Evolutionary conservation across 169 alveolate genomes (phyloP), one percentile per base, ranked within the genome.

Genomic region (Haemoproteus tartakovskyi): DNA sequence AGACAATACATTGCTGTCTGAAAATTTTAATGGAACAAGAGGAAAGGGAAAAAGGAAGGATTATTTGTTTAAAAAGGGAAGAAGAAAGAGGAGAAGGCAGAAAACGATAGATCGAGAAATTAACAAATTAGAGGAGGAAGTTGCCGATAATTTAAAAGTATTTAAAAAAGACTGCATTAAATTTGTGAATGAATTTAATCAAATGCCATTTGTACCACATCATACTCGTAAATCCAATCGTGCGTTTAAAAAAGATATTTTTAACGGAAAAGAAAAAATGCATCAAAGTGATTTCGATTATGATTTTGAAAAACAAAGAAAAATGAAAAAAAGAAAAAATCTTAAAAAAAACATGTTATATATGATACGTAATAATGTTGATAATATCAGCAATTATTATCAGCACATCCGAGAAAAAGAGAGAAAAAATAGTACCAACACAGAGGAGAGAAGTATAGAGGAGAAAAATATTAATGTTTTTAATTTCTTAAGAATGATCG

Each of bases 351-450:
- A 54, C 45, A 67, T 67, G 40, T 60, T 67, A 8, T 67, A 54
- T 46, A 67, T 51, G 82, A 43, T 67, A 24, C 26, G 57, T 24
- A 52, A 67, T 33, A 67, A 67, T 47, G 14, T 67, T 26, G 82
- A 67, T 29, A 67, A 67, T 54, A 67, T 67, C 3, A 43, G 74
- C 26, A 3, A 29, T 33, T 33, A 33, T 27, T 67, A 52, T 43
- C 37, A 59, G 9, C 27, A 50, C 14, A 6, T 50, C 22, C 27
- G n/a, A 50, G 43, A 50, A 3, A 50, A 11, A 19, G 40, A 50
- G 2, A 40, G 60, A 29, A 6, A 61, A 29, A 45, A 6, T 41
- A 46, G 43, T 27, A 45, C 26, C n/a, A n/a, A n/a, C n/a, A n/a
- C n/a, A n/a, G n/a, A n/a, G n/a, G n/a, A n/a, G n/a, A n/a, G n/a